phyloP scores from a whole-genome alignment of 2,329 filamentous ascomycete species.

The Lojkania enalia region DNA sequence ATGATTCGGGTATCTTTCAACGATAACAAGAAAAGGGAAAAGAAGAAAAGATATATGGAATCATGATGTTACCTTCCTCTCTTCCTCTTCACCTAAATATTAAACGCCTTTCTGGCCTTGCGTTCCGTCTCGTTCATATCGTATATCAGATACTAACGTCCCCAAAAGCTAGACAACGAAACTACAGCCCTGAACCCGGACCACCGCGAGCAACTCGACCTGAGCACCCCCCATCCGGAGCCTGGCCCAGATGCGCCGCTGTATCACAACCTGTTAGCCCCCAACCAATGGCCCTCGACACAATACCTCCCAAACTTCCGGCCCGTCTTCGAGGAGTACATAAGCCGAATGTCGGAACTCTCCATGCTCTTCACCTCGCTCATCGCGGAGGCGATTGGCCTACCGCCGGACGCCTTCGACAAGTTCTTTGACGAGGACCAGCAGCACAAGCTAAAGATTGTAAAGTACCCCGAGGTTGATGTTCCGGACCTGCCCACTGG shows the following conservation, averaged over 20 bases:
- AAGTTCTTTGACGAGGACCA: slow-evolving; percentile 72
- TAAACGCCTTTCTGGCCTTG: slow-evolving; percentile 1
- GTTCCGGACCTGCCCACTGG: slow-evolving; percentile 31
- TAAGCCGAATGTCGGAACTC: slow-evolving; percentile 71
- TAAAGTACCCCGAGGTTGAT: slow-evolving; percentile 75
- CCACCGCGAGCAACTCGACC: slow-evolving; percentile 84
- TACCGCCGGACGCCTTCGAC: slow-evolving; percentile 70
- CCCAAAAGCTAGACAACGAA: slow-evolving; percentile 55
- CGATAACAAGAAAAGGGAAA: slow-evolving; percentile 4
- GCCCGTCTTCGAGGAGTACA: slow-evolving; percentile 72
- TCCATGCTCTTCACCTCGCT: slow-evolving; percentile 76
- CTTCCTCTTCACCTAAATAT: too few relatives aligned
- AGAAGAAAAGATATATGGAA: slow-evolving; percentile 1
- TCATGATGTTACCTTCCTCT: slow-evolving; percentile 1
- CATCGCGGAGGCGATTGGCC: slow-evolving; percentile 79
- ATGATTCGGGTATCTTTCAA: slow-evolving; percentile 20
- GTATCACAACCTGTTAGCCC: slow-evolving; percentile 76
- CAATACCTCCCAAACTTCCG: slow-evolving; percentile 68
- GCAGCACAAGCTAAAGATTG: slow-evolving; percentile 89
- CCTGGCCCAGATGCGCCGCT: slow-evolving; percentile 65
- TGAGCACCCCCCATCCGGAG: slow-evolving; percentile 75
- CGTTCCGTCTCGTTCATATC: background rate
- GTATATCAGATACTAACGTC: background rate
- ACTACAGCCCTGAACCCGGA: slow-evolving; percentile 75
- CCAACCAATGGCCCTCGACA: slow-evolving; percentile 75